Conservation (phyloP, 116 monocot genomes). For the Cymodocea nodosa region DNA sequence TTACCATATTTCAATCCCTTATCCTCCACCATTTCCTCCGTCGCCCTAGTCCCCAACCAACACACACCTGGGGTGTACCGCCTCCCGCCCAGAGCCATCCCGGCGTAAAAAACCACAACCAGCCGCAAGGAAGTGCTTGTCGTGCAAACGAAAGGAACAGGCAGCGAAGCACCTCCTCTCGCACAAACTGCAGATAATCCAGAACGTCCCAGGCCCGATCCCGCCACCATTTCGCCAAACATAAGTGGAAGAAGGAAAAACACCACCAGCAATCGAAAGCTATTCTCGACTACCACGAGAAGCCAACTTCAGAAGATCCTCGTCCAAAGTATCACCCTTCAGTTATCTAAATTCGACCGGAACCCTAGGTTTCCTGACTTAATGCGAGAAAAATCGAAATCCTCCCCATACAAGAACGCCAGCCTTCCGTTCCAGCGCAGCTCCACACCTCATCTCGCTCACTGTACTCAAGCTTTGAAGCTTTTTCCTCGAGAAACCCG, state of each 20-base stretch:
- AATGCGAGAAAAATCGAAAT: too few relatives aligned
- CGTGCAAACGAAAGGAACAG: not conserved
- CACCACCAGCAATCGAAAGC: not conserved
- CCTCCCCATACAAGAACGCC: too few relatives aligned
- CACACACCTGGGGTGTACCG: not conserved
- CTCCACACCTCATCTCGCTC: too few relatives aligned
- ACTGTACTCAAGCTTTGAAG: too few relatives aligned
- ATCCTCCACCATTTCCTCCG: constrained; percentile 17
- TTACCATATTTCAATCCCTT: not conserved
- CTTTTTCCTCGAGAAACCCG: too few relatives aligned
- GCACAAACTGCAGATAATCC: constrained; percentile 1
- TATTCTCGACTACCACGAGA: not conserved
- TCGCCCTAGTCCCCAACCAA: constrained; percentile 11
- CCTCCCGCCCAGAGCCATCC: not conserved
- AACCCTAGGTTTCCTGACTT: too few relatives aligned
- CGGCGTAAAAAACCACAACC: not conserved
- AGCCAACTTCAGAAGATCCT: too few relatives aligned
- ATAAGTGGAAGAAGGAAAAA: not conserved
- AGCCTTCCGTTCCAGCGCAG: too few relatives aligned
- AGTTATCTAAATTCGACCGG: too few relatives aligned
- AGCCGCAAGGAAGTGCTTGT: not conserved
- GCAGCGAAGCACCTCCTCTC: constrained; percentile 1
- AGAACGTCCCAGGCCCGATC: not conserved
- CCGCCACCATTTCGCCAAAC: constrained; percentile 9
- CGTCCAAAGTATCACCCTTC: too few relatives aligned